These are phyloP conservation scores for Talaromyces sp. DNA, from an alignment of 2,329 filamentous ascomycete genomes.

Conservation along the genomic window DNA sequence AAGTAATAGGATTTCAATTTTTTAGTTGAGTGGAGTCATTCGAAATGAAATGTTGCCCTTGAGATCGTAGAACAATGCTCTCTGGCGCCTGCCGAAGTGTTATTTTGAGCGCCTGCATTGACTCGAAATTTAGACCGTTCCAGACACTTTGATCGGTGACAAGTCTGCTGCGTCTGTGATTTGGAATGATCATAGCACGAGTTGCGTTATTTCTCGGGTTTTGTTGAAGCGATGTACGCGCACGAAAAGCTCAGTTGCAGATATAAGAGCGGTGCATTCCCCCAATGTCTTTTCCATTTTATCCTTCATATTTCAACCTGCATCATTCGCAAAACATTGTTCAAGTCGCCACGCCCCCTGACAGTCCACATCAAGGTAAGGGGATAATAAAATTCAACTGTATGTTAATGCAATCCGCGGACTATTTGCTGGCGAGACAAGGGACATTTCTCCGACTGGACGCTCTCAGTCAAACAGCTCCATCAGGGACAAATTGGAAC, in stretches of 20 bases:
- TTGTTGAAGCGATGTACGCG: neutral
- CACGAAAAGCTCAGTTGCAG: neutral
- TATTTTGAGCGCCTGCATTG: neutral
- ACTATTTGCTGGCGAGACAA: neutral
- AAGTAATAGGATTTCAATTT: no score
- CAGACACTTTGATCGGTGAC: neutral
- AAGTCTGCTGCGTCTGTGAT: neutral
- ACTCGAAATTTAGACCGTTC: neutral
- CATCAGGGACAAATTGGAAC: neutral
- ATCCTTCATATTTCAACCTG: neutral
- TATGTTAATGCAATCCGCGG: neutral
- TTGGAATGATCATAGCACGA: neutral
- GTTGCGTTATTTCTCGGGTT: neutral
- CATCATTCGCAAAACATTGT: neutral
- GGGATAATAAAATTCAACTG: neutral
- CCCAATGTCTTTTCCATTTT: neutral
- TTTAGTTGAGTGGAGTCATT: no score
- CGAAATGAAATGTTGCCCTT: no score
- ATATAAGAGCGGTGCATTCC: neutral
- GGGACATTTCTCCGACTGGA: neutral
- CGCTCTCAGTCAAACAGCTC: neutral
- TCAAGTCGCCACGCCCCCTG: neutral
- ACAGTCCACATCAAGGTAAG: neutral
- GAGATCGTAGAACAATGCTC: neutral
- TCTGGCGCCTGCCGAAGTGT: neutral